Evolutionary conservation across 345 rosid genomes (phyloP), one percentile per base, ranked within the genome.

Genomic region (Orychophragmus violaceus): DNA sequence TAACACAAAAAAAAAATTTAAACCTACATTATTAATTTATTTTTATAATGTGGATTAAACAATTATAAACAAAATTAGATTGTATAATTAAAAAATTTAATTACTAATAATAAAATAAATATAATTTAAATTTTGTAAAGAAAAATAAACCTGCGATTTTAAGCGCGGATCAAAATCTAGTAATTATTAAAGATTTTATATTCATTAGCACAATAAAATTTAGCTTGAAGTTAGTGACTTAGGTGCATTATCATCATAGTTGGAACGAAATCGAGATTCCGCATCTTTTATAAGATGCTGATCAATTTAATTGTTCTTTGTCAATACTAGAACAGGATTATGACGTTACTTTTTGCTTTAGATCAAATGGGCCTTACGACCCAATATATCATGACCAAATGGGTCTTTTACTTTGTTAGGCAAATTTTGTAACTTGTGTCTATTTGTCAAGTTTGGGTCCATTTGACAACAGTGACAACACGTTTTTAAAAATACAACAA

Each of bases 261-360:
- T 45, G 33, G 21, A 64, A 64, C 65, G 33, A 48, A 46, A 13
- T 48, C 65, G 70, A 71, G 64, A 71, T 71, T 63, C 76, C 64
- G 64, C 70, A 64, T 71, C 76, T 55, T 54, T 41, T 5, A 3
- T 0, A 62, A 64, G 64, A 71, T 71, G 64, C 70, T 36, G 24
- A 2, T 71, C 54, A 55, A 8, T 33, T 42, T 42, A 6, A 13
- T 25, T 25, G 28, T 12, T 19, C 17, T 54, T 28, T 19, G 13
- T 35, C 11, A 0, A 3, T 25, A 13, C 35, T 44, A 19, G 46
- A 46, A 16, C 30, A 49, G 17, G 28, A 59, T 36, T 50, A 39
- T 39, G 46, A 14, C 68, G 52, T 23, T 39, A 24, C 10, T 8
- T 30, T 28, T 61, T 41, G 18, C 11, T 42, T 33, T 17, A 0